These are phyloP conservation scores for Arxiozyma slooffiae DNA, from an alignment of 1,139 yeast species.

Conservation along the genomic window DNA sequence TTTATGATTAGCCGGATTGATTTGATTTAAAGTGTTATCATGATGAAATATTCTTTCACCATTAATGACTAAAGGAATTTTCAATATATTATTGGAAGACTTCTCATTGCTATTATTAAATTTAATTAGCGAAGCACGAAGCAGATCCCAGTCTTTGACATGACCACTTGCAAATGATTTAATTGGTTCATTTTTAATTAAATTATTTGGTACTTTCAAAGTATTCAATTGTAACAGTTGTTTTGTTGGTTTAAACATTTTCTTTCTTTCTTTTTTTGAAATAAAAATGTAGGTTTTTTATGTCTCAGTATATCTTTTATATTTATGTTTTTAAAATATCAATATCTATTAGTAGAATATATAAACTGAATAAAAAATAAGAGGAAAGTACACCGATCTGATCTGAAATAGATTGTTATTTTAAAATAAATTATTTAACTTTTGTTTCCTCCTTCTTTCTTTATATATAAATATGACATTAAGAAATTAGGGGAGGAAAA, in stretches of 20 bases:
- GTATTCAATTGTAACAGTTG: conserved; percentile 19
- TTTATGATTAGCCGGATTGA: conserved; percentile 67
- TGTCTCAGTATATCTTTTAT: too few species aligned
- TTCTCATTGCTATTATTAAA: conserved; percentile 33
- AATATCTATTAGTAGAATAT: too few species aligned
- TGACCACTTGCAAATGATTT: conserved; percentile 49
- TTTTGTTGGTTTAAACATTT: conserved; percentile 8
- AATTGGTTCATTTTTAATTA: conserved; percentile 51
- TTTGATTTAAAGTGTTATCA: conserved; percentile 37
- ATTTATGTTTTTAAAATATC: too few species aligned
- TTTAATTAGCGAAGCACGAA: conserved; percentile 62
- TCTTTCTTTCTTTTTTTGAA: too few species aligned
- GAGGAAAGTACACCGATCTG: too few species aligned
- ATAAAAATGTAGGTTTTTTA: too few species aligned
- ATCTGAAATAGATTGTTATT: background rate
- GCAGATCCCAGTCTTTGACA: conserved; percentile 65
- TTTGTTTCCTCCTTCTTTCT: too few species aligned
- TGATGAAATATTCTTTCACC: conserved; percentile 51
- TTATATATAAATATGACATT: background rate
- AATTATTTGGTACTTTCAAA: conserved; percentile 42
- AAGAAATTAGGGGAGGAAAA: background rate
- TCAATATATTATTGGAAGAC: conserved; percentile 37
- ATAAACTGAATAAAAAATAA: too few species aligned
- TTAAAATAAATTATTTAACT: too few species aligned
- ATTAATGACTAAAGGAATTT: conserved; percentile 77